Base-by-base conservation (phyloP, 176 grass and related monocot species). In the Lolium multiflorum region DNA sequence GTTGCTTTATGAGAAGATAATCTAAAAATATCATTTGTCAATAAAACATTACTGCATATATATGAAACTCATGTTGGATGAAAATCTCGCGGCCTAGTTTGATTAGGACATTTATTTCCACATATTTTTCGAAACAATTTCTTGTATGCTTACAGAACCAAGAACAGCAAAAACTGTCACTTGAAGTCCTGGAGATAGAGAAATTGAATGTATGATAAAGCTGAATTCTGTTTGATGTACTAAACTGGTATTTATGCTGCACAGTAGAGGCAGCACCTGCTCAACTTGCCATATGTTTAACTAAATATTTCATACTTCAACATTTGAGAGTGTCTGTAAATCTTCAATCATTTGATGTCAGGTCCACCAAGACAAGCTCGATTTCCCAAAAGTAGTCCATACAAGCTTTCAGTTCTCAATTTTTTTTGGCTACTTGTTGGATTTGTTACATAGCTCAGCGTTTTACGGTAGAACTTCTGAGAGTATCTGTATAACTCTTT, bases 351-450 rank as follows among this genome's bases (percentile, higher is more conserved):
- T 81, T 64, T 4, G 61, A 81, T 56, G 18, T 63, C 62, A 88
- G 82, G 89, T 85, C 73, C 49, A 28, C 22, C 63, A 69, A 58
- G 52, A 77, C n/a, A 81, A 81, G 61, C 62, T 35, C 35, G 73
- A 37, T 76, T 54, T 35, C 49, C 1, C 24, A 55, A 20, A 31
- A 54, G 4, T 76, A 44, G 7, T n/a, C 55, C n/a, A 51, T 78
- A 62, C 26, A 82, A 77, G 35, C n/a, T 78, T 52, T 51, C 20
- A 26, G 65, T 4, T 58, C 12, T 37, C 50, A 43, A 43, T 44
- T 63, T 46, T 57, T 47, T 15, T 11, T 11, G 10, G 7, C 15
- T 11, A 8, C 9, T 0, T 38, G 7, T 70, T 7, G 8, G 63
- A 51, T n/a, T n/a, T 39, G 4, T 2, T 56, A 44, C 44, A 41